Base-by-base conservation (phyloP, 73 alveolate species). In the Tetrahymena thermophila region DNA sequence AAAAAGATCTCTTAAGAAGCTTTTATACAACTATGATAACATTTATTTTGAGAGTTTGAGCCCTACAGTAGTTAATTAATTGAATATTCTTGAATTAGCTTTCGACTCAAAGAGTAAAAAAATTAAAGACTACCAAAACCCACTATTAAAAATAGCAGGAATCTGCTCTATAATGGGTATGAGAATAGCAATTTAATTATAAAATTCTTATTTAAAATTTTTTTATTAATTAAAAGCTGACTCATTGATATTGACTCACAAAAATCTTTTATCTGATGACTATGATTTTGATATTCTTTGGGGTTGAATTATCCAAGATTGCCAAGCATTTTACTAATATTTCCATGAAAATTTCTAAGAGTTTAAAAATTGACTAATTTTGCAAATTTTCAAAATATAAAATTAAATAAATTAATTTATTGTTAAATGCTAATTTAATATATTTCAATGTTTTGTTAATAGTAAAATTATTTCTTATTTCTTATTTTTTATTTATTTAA, bases 1-100 rank as follows among this genome's bases (percentile, higher is more conserved):
- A 50, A 56, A 71, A 0, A 71, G 89, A 13, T 71, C 89, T 11
- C 35, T 95, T 13, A 35, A 95, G 25, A 55, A 43, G 35, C 85
- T 85, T 34, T 95, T 95, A 85, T 43, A 55, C 37, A 94, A 94
- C 56, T 95, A 95, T 89, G 97, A 95, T 95, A 95, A 95, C 89
- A 95, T 95, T 15, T 95, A 95, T 56, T 95, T 95, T 43, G 97
- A 95, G 35, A 85, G 95, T 11, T 85, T 95, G 37, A 93, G 95
- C 55, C 95, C 97, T 19, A 85, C 97, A 35, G 94, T 95, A 16
- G 34, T 95, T 57, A 95, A 95, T 89, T 95, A 95, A 55, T 34
- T 89, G 6, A 28, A 95, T 35, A 95, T 85, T 34, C 35, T 85
- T 25, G 85, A 89, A 23, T 31, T 38, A 35, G 58, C 58, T 21